Evolutionary conservation across 2,329 filamentous ascomycete species (phyloP), one percentile per base, ranked within the genome.

Genomic region (Exophiala xenobiotica): DNA sequence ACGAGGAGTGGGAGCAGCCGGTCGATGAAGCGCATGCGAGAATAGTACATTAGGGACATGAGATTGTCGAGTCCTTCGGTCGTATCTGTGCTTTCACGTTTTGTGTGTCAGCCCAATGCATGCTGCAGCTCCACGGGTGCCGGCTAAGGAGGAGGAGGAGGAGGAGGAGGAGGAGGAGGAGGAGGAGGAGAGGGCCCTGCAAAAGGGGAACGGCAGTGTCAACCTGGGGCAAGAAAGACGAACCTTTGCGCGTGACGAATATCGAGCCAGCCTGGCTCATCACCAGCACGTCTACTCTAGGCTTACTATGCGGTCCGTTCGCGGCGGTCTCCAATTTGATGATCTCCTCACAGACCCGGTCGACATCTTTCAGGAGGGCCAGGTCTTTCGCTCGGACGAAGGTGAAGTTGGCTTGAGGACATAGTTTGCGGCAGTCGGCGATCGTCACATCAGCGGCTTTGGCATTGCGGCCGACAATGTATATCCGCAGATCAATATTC

Each of bases 231-330:
- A n/a, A n/a, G n/a, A n/a, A n/a, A 22, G 7, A 53, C 46, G 2
- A 39, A 65, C 63, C 55, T 49, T 52, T 55, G 26, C 55, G 47
- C n/a, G 47, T 49, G 9, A 48, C 31, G 56, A 64, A 43, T 61
- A 61, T 58, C 9, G 62, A 59, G 12, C 59, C 57, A 4, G 60
- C 68, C 40, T 68, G 65, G 22, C 59, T 63, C 56, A 64, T 57
- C 16, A 69, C 64, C 19, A 72, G 39, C 12, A 66, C 59, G 56
- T 72, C 69, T 18, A 72, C 46, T 49, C 65, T 65, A 16, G 66
- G 26, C 9, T 43, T 38, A 14, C 29, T 12, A 22, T 41, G 35
- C 9, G 20, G 20, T 9, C 3, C 19, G 12, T 37, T 19, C 9
- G 33, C 48, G 6, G 53, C 50, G 41, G 49, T 40, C 51, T 72